Percentiles rank a stretch among this genome's conserved stretches.
Evolutionary conservation across 106 monocot species (phyloP).

Genomic region (Alisma plantagoaquatica): DNA sequence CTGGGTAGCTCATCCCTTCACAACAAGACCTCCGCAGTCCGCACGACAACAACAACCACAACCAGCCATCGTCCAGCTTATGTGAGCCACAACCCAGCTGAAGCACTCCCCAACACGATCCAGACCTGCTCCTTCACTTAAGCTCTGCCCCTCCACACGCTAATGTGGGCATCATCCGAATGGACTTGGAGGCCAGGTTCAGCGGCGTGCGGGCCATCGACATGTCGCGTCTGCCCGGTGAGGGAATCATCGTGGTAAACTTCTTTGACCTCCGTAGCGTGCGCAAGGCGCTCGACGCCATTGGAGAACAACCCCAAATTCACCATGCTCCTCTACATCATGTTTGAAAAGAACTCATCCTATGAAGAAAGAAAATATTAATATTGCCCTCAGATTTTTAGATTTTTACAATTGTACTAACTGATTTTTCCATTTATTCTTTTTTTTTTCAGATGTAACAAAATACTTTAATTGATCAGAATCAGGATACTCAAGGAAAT

Average conservation of each 20-base stretch:
- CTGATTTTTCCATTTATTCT: no score
- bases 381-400: no score
- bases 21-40: not conserved
- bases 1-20: slow-evolving; percentile 6
- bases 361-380: no score
- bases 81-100: slow-evolving; percentile 18
- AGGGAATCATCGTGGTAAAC: slow-evolving; percentile 56
- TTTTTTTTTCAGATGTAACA: no score
- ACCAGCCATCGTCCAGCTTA: slow-evolving; percentile 11
- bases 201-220: slow-evolving; percentile 65
- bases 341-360: no score
- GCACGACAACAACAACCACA: not conserved
- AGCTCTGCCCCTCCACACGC: slow-evolving; percentile 48
- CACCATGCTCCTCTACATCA: no score
- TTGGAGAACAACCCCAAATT: slow-evolving; percentile 73
- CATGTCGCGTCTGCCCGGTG: slow-evolving; percentile 17
- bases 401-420: no score
- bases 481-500: no score
- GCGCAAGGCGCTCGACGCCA: slow-evolving; percentile 42
- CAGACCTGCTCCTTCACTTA: slow-evolving; percentile 46
- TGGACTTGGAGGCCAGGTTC: slow-evolving; percentile 53
- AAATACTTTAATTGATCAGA: no score
- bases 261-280: slow-evolving; percentile 74
- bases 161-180: slow-evolving; percentile 22
- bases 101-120: slow-evolving; percentile 25